Evolutionary conservation across 2,329 filamentous ascomycete species (phyloP).

Genomic region (Aspergillus tamarii): DNA sequence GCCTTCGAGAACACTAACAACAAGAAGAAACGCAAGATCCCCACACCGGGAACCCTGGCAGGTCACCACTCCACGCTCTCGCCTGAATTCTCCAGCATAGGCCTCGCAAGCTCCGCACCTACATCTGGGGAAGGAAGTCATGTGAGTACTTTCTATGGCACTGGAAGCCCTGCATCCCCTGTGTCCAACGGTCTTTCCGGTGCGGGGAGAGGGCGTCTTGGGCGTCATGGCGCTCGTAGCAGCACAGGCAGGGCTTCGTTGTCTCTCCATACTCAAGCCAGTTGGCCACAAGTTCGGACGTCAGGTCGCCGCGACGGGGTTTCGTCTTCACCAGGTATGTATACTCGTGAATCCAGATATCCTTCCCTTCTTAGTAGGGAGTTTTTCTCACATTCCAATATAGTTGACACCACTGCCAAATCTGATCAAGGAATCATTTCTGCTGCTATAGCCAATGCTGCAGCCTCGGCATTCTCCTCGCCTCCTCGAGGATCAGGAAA

Average conservation of each 20-base stretch:
- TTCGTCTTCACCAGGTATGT: slow-evolving; percentile 45
- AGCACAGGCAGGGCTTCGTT: slow-evolving; percentile 65
- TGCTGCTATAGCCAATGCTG: slow-evolving; percentile 85
- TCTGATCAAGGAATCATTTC: slow-evolving; percentile 82
- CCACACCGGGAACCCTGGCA: slow-evolving; percentile 75
- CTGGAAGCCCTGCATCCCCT: slow-evolving; percentile 56
- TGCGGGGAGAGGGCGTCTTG: slow-evolving; percentile 80
- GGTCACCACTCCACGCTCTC: slow-evolving; percentile 62
- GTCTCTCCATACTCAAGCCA: slow-evolving; percentile 60
- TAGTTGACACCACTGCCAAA: slow-evolving; percentile 41
- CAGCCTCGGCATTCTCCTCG: slow-evolving; percentile 67
- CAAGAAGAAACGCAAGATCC: slow-evolving; percentile 99
- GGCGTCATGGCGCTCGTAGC: slow-evolving; percentile 55
- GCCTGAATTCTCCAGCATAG: slow-evolving; percentile 67
- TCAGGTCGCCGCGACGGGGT: slow-evolving; percentile 53
- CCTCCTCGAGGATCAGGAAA: slow-evolving; percentile 72
- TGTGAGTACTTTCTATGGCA: slow-evolving; percentile 59
- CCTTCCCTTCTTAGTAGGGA: slow-evolving; percentile 25
- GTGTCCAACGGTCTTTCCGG: slow-evolving; percentile 76
- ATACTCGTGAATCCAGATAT: background rate
- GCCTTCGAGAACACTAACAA: slow-evolving; percentile 98
- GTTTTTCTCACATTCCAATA: slow-evolving; percentile 10
- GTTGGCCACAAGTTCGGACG: slow-evolving; percentile 56
- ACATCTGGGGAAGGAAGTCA: slow-evolving; percentile 50
- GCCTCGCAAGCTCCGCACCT: slow-evolving; percentile 54